Evolutionary conservation across 495 filamentous ascomycete species (phyloP), one percentile per base, ranked within the genome.

Genomic region (Mytilinidion resinicola): DNA sequence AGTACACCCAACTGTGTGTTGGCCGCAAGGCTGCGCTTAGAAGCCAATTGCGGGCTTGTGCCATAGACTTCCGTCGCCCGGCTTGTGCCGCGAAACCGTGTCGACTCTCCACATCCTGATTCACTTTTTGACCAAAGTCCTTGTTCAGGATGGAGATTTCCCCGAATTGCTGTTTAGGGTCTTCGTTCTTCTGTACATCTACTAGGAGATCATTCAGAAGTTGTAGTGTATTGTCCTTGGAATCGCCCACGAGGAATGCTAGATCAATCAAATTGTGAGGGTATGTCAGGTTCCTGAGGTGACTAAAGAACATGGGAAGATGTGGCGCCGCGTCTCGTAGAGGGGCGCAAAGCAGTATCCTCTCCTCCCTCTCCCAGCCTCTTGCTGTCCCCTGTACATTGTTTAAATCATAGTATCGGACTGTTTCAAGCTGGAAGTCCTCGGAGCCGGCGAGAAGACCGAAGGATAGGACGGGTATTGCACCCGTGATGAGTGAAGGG

Each of bases 1-100:
- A 99, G 67, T 99, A 99, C 25, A 99, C 95, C 95, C 95, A 99
- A 65, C 90, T 95, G 68, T 99, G 95, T 37, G 91, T 92, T 4
- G 95, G 95, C 48, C 93, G 82, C 39, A 99, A 76, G 15, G 95
- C 92, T 21, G 95, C 92, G 65, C 90, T 96, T 57, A 99, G 73
- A 49, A 99, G 72, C 95, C 95, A 99, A 75, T 99, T 99, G 57
- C 95, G 80, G 11, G 95, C 95, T 74, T 96, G 90, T 3, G 95
- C 95, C 95, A 99, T 99, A 64, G 91, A 78, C 74, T 99, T 99
- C 63, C 95, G 83, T 61, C 95, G 78, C 59, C 83, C 86, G 9
- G 95, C 95, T 72, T 99, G 95, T 5, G 95, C 95, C 10, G 93
- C 93, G 67, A 99, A 99, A 17, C 95, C 95, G 70, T 99, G 95